Evolutionary conservation across 1,284 basidiomycete species (phyloP).

Genomic region (Mycena sp.): DNA sequence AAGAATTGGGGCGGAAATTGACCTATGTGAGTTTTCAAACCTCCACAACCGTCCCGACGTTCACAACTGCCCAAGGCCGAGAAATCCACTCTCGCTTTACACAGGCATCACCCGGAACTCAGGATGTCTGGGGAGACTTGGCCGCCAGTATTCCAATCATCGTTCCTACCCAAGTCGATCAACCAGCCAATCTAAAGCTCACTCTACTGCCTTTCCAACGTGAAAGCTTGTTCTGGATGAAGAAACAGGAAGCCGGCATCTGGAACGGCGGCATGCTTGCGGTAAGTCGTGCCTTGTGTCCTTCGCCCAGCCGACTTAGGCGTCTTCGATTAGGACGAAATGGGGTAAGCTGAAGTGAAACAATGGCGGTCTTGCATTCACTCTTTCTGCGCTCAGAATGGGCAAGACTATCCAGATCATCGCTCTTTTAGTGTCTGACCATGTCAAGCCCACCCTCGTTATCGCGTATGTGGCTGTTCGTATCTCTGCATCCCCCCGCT

Average conservation of each 20-base stretch:
- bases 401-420: slow-evolving; percentile 99
- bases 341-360: slow-evolving; percentile 67
- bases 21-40: slow-evolving; percentile 61
- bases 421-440: slow-evolving; percentile 85
- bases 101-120: slow-evolving; percentile 80
- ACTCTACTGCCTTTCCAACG: slow-evolving; percentile 84
- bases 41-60: not conserved
- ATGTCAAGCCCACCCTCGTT: slow-evolving; percentile 87
- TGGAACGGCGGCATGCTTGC: slow-evolving; percentile 97
- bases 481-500: not conserved
- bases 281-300: too few species aligned
- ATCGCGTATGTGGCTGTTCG: slow-evolving; percentile 74
- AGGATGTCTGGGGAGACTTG: slow-evolving; percentile 90
- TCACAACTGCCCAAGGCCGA: slow-evolving; percentile 65
- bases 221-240: slow-evolving; percentile 97
- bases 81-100: slow-evolving; percentile 73
- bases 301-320: too few species aligned
- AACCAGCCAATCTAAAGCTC: slow-evolving; percentile 84
- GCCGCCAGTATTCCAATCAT: slow-evolving; percentile 70
- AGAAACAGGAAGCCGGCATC: slow-evolving; percentile 87
- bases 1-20: slow-evolving; percentile 73
- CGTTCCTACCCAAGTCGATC: slow-evolving; percentile 77
- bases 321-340: too few species aligned
- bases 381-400: slow-evolving; percentile 68
- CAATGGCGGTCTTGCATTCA: slow-evolving; percentile 10